phyloP scores from a whole-genome alignment of 306 rosid genomes.

The Fragaria vesca region DNA sequence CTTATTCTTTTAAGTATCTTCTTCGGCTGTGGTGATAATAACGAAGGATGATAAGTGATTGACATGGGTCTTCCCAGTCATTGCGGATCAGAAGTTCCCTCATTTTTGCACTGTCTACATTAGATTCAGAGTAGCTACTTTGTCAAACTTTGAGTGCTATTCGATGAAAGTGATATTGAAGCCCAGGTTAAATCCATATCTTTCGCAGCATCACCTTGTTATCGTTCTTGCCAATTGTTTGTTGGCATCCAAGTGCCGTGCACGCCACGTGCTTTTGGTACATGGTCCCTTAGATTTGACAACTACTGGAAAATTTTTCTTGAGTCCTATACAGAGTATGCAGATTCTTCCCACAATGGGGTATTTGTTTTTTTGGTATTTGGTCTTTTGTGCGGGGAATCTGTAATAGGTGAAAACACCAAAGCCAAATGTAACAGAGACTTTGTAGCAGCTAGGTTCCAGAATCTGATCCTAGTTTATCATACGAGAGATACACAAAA shows the following conservation, averaged over 20 bases:
- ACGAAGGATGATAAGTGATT: background rate
- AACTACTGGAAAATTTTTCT: background rate
- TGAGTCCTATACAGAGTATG: background rate
- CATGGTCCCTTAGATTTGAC: conserved; percentile 9
- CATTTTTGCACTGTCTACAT: background rate
- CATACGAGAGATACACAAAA: background rate
- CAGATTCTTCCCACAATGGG: conserved; percentile 9
- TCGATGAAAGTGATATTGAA: background rate
- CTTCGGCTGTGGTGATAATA: background rate
- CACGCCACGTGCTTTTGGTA: background rate
- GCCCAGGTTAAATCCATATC: background rate
- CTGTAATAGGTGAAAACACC: conserved; percentile 6
- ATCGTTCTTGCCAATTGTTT: background rate
- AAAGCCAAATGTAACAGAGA: conserved; percentile 2
- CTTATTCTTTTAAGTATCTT: background rate
- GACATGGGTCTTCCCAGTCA: background rate
- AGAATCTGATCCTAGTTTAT: conserved; percentile 8
- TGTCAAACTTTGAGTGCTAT: background rate
- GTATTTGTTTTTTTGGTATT: background rate
- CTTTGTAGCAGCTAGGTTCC: background rate
- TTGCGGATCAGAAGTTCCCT: background rate
- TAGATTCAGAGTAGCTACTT: background rate
- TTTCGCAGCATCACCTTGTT: background rate
- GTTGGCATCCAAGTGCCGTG: conserved; percentile 11
- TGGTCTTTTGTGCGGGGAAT: conserved; percentile 18